Evolutionary conservation across 495 filamentous ascomycete genomes (phyloP).

Genomic region (Amphirosellinia nigrospora): DNA sequence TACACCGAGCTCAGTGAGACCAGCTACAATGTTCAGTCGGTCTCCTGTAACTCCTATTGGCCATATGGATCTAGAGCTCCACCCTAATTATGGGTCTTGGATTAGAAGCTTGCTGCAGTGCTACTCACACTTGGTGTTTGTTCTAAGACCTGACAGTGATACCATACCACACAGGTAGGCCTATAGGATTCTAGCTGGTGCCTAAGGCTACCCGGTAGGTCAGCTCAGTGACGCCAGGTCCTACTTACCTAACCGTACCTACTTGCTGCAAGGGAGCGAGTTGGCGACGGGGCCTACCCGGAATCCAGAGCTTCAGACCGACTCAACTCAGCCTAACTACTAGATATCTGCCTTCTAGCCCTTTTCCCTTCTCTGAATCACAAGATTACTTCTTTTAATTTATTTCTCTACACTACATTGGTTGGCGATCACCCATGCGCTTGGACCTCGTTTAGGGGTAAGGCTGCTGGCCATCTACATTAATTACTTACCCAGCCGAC

Average conservation of each 20-base stretch:
- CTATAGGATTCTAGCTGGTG: not conserved
- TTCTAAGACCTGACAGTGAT: constrained; percentile 1
- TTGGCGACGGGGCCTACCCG: constrained; percentile 6
- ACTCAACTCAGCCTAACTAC: constrained; percentile 10
- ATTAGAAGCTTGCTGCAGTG: constrained; percentile 11
- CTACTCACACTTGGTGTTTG: constrained; percentile 12
- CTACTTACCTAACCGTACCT: not conserved
- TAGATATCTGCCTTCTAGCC: not conserved
- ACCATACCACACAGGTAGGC: not conserved
- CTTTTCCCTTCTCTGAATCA: not conserved
- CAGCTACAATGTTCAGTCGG: not conserved
- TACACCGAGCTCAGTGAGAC: constrained; percentile 7
- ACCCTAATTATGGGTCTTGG: not conserved
- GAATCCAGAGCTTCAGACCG: constrained; percentile 12
- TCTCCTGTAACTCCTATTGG: not conserved
- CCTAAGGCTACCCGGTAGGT: constrained; percentile 2
- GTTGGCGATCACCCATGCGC: constrained; percentile 10
- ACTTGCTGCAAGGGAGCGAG: not conserved
- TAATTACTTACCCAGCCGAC: not conserved
- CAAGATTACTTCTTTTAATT: not conserved
- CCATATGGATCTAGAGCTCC: not conserved
- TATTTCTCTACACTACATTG: no score
- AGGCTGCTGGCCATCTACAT: constrained; percentile 18
- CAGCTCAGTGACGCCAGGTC: not conserved
- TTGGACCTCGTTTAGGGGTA: not conserved